These are phyloP conservation scores for Penicillium chermesinum DNA, from an alignment of 495 filamentous ascomycete genomes.

Conservation along the genomic window DNA sequence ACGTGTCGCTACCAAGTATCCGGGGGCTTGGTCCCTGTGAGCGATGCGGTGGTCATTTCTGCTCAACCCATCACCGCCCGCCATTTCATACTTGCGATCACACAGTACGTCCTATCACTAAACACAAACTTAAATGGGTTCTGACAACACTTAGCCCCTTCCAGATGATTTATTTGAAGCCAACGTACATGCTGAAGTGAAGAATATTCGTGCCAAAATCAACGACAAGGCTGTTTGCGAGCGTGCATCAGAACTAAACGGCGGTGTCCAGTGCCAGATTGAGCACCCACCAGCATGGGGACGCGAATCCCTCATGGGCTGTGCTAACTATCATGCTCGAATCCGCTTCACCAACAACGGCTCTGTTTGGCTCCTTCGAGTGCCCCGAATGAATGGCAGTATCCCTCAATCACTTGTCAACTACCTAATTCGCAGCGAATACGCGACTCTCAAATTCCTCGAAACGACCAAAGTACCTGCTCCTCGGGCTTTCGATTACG, in stretches of 20 bases:
- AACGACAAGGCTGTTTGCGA: conserved; percentile 7
- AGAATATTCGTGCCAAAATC: conserved; percentile 4
- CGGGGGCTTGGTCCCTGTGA: conserved; percentile 5
- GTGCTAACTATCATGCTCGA: conserved; percentile 21
- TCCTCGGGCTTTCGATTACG: conserved; percentile 11
- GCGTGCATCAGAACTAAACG: conserved; percentile 8
- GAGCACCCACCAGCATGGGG: conserved; percentile 9
- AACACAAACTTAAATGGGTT: no score
- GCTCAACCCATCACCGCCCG: conserved; percentile 1
- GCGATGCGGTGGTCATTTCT: conserved; percentile 3
- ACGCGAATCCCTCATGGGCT: conserved; percentile 15
- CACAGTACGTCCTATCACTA: conserved; percentile 3
- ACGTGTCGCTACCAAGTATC: not conserved
- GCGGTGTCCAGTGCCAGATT: conserved; percentile 5
- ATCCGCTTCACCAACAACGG: conserved; percentile 10
- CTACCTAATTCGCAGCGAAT: conserved; percentile 25
- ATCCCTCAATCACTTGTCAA: conserved; percentile 17
- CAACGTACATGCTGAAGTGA: conserved; percentile 9
- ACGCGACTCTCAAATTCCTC: conserved; percentile 27
- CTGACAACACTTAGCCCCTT: no score
- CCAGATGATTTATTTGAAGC: conserved; percentile 8
- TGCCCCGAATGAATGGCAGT: conserved; percentile 8
- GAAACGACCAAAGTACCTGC: conserved; percentile 17
- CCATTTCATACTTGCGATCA: conserved; percentile 10
- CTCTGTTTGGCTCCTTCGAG: conserved; percentile 10